Evolutionary conservation across 2,329 filamentous ascomycete genomes (phyloP).

Genomic region (Teratosphaeria destructans): DNA sequence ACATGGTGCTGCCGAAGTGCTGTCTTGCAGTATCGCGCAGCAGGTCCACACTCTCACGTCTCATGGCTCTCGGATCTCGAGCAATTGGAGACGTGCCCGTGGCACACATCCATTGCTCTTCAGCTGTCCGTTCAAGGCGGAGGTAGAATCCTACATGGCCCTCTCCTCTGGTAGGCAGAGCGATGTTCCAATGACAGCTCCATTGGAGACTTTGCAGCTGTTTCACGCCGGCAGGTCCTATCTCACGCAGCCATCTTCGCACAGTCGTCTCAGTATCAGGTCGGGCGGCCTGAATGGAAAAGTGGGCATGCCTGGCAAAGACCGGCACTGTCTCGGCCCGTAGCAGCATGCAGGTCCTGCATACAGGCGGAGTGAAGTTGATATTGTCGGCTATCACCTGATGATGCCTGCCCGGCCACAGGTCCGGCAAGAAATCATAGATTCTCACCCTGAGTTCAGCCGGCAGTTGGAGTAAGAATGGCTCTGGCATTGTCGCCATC

Average conservation of each 20-base stretch:
- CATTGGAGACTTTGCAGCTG: constrained; percentile 13
- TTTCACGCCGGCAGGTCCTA: constrained; percentile 7
- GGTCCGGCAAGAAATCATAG: constrained; percentile 3
- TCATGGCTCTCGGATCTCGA: constrained; percentile 14
- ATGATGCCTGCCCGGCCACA: neutral
- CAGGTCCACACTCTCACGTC: constrained; percentile 15
- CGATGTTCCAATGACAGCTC: constrained; percentile 15
- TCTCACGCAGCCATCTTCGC: constrained; percentile 9
- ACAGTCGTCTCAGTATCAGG: neutral
- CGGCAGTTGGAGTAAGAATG: neutral
- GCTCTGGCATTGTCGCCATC: neutral
- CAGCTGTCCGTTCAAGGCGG: constrained; percentile 4
- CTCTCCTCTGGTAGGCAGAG: constrained; percentile 12
- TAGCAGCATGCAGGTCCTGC: constrained; percentile 9
- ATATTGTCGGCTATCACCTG: constrained; percentile 7
- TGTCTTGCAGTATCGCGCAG: constrained; percentile 9
- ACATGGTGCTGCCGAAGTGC: neutral
- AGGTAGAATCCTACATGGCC: constrained; percentile 21
- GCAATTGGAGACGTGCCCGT: constrained; percentile 9
- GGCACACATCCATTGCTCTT: constrained; percentile 3
- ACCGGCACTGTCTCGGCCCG: constrained; percentile 16
- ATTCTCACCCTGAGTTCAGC: constrained; percentile 4
- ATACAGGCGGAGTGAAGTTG: constrained; percentile 13
- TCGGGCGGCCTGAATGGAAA: constrained; percentile 12
- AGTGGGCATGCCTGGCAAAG: constrained; percentile 11